Conservation (phyloP, 1,284 basidiomycete genomes). For the Pseudozyma sp. region DNA sequence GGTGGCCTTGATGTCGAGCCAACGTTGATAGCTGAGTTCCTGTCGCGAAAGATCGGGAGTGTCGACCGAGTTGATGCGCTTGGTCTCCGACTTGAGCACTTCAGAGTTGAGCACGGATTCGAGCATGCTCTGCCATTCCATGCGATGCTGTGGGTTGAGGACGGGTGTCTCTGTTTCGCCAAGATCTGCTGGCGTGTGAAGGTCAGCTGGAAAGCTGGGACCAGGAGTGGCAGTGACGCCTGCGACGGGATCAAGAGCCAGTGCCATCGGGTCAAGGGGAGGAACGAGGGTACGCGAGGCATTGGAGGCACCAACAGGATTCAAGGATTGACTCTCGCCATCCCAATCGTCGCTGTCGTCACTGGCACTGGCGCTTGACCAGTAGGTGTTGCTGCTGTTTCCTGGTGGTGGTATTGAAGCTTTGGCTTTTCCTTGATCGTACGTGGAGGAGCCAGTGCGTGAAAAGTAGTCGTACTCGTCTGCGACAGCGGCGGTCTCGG, state of each 20-base stretch:
- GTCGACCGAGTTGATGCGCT: constrained; percentile 69
- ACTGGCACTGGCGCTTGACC: constrained; percentile 41
- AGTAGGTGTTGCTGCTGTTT: constrained; percentile 12
- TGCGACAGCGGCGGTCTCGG: constrained; percentile 9
- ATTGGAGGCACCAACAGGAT: not conserved
- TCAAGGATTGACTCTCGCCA: constrained; percentile 17
- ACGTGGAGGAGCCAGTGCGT: constrained; percentile 18
- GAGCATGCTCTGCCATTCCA: constrained; percentile 69
- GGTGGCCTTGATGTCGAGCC: constrained; percentile 90
- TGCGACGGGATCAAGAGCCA: constrained; percentile 10
- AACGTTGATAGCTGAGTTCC: constrained; percentile 73
- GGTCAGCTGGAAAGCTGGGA: constrained; percentile 43
- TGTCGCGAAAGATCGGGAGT: constrained; percentile 56
- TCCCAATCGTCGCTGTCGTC: constrained; percentile 53
- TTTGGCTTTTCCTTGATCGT: constrained; percentile 26
- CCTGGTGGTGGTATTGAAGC: constrained; percentile 21
- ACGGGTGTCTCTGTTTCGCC: constrained; percentile 48
- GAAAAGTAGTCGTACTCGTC: constrained; percentile 50
- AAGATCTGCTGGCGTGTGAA: constrained; percentile 33
- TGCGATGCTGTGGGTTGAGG: constrained; percentile 56
- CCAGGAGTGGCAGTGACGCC: constrained; percentile 34
- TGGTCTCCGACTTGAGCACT: constrained; percentile 67
- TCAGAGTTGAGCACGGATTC: constrained; percentile 66
- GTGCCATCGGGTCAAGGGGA: constrained; percentile 17
- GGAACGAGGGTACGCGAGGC: constrained; percentile 18